phyloP scores from a whole-genome alignment of 2,329 filamentous ascomycete genomes.

The Arthrinium phaeospermum region DNA sequence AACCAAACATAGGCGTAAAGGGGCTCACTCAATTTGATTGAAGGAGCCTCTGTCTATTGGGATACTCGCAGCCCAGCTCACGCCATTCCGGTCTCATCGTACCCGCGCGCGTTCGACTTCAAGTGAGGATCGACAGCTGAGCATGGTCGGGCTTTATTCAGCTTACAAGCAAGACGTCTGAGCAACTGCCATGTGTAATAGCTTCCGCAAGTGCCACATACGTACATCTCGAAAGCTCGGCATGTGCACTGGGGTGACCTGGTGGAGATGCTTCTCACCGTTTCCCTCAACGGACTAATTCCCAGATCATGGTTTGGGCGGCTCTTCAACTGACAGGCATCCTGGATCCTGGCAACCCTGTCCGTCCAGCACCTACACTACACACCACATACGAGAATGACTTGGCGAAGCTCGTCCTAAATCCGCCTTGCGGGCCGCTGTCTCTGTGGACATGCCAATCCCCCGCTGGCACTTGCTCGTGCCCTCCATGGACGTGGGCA shows the following conservation, averaged over 20 bases:
- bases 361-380: constrained; percentile 16
- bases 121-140: constrained; percentile 11
- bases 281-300: constrained; percentile 18
- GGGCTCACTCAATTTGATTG: neutral
- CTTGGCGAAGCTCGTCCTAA: constrained; percentile 18
- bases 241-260: constrained; percentile 13
- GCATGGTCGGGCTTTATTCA: neutral
- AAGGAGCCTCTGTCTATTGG: neutral
- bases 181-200: constrained; percentile 15
- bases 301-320: constrained; percentile 11
- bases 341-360: constrained; percentile 18
- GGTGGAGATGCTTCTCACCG: constrained; percentile 14
- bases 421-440: constrained; percentile 19
- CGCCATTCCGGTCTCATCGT: neutral
- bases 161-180: constrained; percentile 14
- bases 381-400: constrained; percentile 18
- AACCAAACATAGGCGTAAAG: neutral
- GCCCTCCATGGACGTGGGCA: neutral
- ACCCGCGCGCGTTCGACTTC: constrained; percentile 1
- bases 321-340: constrained; percentile 18
- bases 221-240: constrained; percentile 5
- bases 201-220: constrained; percentile 21
- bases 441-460: constrained; percentile 13
- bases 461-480: neutral
- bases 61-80: neutral